Conservation (phyloP, 495 filamentous ascomycete species). For the Glarea lozoyensis region DNA sequence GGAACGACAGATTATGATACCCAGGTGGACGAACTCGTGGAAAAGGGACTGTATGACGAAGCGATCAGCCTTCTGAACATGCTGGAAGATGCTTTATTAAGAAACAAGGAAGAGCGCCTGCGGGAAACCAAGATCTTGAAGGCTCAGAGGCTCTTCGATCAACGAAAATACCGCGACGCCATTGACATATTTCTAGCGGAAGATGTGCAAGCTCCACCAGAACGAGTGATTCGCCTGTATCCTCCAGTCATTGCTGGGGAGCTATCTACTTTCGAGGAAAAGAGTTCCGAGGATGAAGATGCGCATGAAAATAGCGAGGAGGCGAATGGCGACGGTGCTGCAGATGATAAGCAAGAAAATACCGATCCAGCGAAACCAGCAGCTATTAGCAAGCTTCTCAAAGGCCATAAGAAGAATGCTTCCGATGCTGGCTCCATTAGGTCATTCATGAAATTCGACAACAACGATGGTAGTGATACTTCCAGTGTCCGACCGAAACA, state of each 20-base stretch:
- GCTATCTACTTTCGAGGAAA: conserved; percentile 46
- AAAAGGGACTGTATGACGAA: conserved; percentile 73
- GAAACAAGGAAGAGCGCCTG: conserved; percentile 70
- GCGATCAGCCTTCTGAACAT: conserved; percentile 81
- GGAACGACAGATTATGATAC: conserved; percentile 85
- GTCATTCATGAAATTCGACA: conserved; percentile 43
- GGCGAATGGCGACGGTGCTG: conserved; percentile 16
- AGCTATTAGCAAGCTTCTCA: conserved; percentile 40
- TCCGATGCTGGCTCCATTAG: conserved; percentile 58
- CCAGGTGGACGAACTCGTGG: conserved; percentile 78
- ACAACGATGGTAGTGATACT: conserved; percentile 40
- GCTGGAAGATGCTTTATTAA: conserved; percentile 85
- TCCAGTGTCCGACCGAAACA: conserved; percentile 30
- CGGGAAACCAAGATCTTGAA: conserved; percentile 85
- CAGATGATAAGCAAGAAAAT: conserved; percentile 19
- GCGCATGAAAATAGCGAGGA: conserved; percentile 41
- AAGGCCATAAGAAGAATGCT: conserved; percentile 41
- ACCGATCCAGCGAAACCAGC: conserved; percentile 35
- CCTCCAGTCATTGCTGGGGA: conserved; percentile 79
- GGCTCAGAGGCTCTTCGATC: conserved; percentile 72
- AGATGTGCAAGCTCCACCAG: conserved; percentile 71
- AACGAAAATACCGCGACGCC: conserved; percentile 77
- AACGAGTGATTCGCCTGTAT: conserved; percentile 79
- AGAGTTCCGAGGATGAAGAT: conserved; percentile 33
- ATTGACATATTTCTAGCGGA: conserved; percentile 78